Evolutionary conservation across 139 green algal genomes (phyloP), one percentile per base, ranked within the genome.

Genomic region (Tetradesmus lagerheimii): DNA sequence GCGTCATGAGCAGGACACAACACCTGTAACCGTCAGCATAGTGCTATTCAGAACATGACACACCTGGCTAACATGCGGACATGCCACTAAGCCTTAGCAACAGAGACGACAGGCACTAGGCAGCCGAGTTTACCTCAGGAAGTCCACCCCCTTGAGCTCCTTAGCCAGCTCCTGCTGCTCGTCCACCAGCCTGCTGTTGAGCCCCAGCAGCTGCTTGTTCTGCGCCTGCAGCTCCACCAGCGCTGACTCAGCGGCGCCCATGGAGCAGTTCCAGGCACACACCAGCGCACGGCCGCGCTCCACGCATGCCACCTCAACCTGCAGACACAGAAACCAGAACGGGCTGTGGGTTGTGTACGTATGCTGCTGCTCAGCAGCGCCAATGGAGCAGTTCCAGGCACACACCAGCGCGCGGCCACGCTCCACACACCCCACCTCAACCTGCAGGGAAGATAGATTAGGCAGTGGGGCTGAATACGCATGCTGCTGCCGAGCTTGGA

Each of bases 381-480:
- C 81, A 16, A 95, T 80, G 77, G 92, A 94, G 5, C 91, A 82
- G 89, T 97, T 97, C 95, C 95, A 97, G 14, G 90, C 85, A 27
- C 86, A 91, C 0, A 93, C 91, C 85, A 97, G 83, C 31, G 91
- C 92, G 47, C 92, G 85, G 31, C 94, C 95, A 3, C 95, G 92
- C 91, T 97, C 94, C 1, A 91, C 89, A 86, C 95, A 97, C 1
- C 91, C 89, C 78, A 97, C 93, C 93, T 96, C 94, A 71, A 97
- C 93, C 90, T 96, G 92, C 23, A 37, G 4, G 25, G 25, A 29
- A 5, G 4, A 83, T 34, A 43, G 80, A 35, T 16, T 6, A 27
- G 29, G 18, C 38, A 16, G 12, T 11, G n/a, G n/a, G 8, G 53
- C 71, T 20, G 4, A 43, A 12, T 12, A 76, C 1, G 27, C 20